Percentiles rank a stretch among this genome's conserved stretches.
Evolutionary conservation across 2,329 filamentous ascomycete species (phyloP).

Genomic region (Verticillium tricorpus): DNA sequence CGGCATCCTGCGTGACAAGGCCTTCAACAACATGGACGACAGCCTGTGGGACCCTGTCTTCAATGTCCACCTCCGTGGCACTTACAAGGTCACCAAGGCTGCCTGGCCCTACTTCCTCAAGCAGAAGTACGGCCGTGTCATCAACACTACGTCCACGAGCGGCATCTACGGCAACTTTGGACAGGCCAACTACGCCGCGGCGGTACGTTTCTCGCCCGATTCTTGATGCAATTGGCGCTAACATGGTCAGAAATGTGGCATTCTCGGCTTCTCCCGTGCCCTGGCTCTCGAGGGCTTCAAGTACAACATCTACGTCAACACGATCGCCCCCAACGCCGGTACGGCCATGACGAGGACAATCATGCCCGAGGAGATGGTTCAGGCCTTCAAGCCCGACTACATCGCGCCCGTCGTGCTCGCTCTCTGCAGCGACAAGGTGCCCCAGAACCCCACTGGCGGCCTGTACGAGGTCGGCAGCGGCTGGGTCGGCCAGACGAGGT

Average conservation of each 20-base stretch:
- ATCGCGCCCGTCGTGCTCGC: conserved; percentile 90
- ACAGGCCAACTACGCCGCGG: conserved; percentile 94
- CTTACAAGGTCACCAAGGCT: conserved; percentile 95
- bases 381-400: conserved; percentile 99
- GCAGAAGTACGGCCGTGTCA: conserved; percentile 95
- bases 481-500: conserved; percentile 88
- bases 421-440: conserved; percentile 80
- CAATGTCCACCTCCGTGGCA: conserved; percentile 88
- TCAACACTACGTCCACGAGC: conserved; percentile 96
- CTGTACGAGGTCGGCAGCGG: conserved; percentile 94
- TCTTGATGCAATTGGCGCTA: conserved; percentile 9
- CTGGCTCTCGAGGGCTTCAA: conserved; percentile 90
- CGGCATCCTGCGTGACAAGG: conserved; percentile 95
- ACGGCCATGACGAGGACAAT: conserved; percentile 93
- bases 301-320: conserved; percentile 98
- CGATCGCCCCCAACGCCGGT: conserved; percentile 94
- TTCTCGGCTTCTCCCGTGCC: conserved; percentile 90
- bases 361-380: conserved; percentile 94
- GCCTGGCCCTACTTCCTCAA: conserved; percentile 97
- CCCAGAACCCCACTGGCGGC: conserved; percentile 75
- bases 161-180: conserved; percentile 99
- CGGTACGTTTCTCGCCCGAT: conserved; percentile 48
- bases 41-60: conserved; percentile 87
- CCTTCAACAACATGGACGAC: conserved; percentile 97
- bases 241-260: conserved; percentile 69